phyloP scores from a whole-genome alignment of 2,329 filamentous ascomycete species.

The Pyrenophora tritici-repentis region DNA sequence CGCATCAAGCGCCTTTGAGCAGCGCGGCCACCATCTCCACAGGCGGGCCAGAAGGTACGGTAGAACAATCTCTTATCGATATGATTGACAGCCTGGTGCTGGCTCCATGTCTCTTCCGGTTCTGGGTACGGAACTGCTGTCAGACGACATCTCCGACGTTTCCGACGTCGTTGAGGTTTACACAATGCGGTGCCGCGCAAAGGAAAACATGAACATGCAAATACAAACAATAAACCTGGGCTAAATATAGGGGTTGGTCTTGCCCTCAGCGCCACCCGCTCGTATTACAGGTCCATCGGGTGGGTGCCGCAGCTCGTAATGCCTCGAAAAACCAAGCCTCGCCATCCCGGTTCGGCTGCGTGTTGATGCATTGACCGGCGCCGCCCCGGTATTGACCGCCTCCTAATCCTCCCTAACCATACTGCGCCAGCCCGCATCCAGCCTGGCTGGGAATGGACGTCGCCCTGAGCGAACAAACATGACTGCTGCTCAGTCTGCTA shows the following conservation, averaged over 20 bases:
- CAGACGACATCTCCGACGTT: too few species aligned
- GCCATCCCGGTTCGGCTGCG: conserved; percentile 21
- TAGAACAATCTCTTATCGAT: conserved; percentile 15
- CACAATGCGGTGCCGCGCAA: neutral
- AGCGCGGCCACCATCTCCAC: conserved; percentile 8
- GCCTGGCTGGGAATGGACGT: conserved; percentile 29
- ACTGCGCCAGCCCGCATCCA: conserved; percentile 17
- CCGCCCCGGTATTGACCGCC: neutral
- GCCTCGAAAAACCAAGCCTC: conserved; percentile 24
- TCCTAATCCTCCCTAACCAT: conserved; percentile 23
- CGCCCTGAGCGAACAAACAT: conserved; percentile 28
- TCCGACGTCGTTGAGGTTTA: neutral
- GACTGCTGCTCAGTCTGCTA: conserved; percentile 18
- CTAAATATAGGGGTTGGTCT: conserved; percentile 29
- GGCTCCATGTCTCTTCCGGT: too few species aligned
- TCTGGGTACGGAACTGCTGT: too few species aligned
- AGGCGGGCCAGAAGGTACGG: neutral
- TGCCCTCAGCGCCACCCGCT: conserved; percentile 21
- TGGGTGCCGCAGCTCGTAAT: conserved; percentile 21
- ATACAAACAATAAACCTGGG: conserved; percentile 6
- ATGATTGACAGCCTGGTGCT: too few species aligned
- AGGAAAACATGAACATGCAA: neutral
- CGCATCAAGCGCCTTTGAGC: neutral
- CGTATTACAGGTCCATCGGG: conserved; percentile 25
- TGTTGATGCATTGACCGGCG: conserved; percentile 13